Evolutionary conservation across 2,329 filamentous ascomycete species (phyloP), one percentile per base, ranked within the genome.

Genomic region (Hymenoscyphus fructigenus): DNA sequence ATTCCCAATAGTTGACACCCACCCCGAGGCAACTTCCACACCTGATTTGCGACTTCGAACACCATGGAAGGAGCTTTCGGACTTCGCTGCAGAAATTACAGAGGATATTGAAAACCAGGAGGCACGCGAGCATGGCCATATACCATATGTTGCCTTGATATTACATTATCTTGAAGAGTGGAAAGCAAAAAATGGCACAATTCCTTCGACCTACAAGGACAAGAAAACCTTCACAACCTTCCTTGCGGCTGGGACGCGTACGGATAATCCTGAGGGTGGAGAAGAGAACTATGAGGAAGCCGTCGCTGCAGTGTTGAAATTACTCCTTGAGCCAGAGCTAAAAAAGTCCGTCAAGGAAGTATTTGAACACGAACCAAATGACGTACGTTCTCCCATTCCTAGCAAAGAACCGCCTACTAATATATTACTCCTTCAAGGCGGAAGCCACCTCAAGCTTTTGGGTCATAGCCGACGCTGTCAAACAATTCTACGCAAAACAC

Each of bases 251-350:
- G 87, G 85, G 2, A 85, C 90, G 71, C 86, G 93, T 71, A 91
- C 81, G 60, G 81, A 89, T 70, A 96, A 88, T 65, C 77, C 92
- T 0, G 93, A 96, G 76, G 93, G 93, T 57, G 91, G 91, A 64
- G 95, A 99, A 75, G 95, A 99, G 79, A 99, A 99, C 77, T 99
- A 93, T 74, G 92, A 97, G 66, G 95, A 99, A 78, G 96, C 95
- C 3, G 88, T 89, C 57, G 88, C 87, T 15, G 92, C 93, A 5
- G 93, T 98, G 0, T 82, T 98, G 73, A 96, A 96, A 77, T 91
- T 90, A n/a, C 81, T 99, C 36, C 88, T 89, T 55, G 80, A 83
- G 20, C 87, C 89, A 57, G 85, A 84, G 29, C 77, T 96, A 23
- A 88, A 90, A 50, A 85, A 85, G 56, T 85, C 88, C 2, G 84